Conservation (phyloP, 2,329 filamentous ascomycete species). For the Tolypocladium ophioglossoides region DNA sequence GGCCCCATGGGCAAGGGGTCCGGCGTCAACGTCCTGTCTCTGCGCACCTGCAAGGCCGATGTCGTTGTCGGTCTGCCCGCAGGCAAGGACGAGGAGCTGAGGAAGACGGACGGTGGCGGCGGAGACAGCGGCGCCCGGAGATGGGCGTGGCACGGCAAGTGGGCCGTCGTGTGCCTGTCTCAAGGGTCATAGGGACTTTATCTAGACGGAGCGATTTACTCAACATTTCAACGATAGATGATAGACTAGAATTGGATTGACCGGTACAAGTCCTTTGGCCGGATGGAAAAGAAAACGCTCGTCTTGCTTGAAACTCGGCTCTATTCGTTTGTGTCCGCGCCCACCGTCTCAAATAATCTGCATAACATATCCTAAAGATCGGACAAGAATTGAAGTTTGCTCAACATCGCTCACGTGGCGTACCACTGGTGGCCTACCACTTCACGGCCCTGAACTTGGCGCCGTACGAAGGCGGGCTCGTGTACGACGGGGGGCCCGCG, state of each 20-base stretch:
- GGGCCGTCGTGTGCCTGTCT: conserved; percentile 67
- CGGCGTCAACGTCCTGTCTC: conserved; percentile 72
- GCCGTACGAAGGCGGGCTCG: background rate
- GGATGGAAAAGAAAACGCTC: too few species aligned
- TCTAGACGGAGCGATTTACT: background rate
- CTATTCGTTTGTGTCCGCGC: background rate
- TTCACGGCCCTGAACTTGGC: background rate
- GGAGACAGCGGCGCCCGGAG: conserved; percentile 61
- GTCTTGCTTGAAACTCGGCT: too few species aligned
- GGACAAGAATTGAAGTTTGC: background rate
- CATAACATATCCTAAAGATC: background rate
- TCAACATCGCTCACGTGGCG: too few species aligned
- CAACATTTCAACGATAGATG: conserved; percentile 1
- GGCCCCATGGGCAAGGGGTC: conserved; percentile 76
- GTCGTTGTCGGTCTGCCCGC: conserved; percentile 79
- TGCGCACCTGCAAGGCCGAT: conserved; percentile 94
- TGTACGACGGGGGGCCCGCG: background rate
- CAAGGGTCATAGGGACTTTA: conserved; percentile 14
- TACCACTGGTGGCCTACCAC: too few species aligned
- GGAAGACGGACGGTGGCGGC: conserved; percentile 55
- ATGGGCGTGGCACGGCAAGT: conserved; percentile 96
- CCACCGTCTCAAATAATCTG: background rate
- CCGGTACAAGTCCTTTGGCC: background rate
- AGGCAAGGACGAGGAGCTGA: conserved; percentile 75
- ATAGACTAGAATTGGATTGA: conserved; percentile 1